A percentile compares a stretch with the other conserved stretches of the same genome.
phyloP scores from a whole-genome alignment of 2,329 filamentous ascomycete genomes.

The Tolypocladium tropicale region DNA sequence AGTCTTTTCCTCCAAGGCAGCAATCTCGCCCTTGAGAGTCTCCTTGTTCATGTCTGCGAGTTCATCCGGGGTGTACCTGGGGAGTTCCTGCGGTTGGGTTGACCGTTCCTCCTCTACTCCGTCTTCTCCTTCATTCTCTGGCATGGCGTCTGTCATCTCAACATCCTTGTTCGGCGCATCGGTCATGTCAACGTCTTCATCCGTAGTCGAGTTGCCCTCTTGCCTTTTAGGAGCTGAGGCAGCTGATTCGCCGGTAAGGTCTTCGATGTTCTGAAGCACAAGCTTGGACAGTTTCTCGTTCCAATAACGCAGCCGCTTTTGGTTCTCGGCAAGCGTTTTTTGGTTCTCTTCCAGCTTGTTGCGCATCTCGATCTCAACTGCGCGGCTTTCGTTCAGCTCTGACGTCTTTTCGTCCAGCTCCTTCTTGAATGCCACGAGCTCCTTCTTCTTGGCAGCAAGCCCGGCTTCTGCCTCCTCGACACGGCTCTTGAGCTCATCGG shows the following conservation, averaged over 20 bases:
- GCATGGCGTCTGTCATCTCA: slow-evolving; percentile 13
- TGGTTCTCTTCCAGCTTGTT: slow-evolving; percentile 97
- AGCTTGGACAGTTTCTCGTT: slow-evolving; percentile 83
- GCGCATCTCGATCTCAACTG: slow-evolving; percentile 92
- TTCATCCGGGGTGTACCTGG: slow-evolving; percentile 66
- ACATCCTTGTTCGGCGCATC: slow-evolving; percentile 15
- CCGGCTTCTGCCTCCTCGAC: slow-evolving; percentile 77
- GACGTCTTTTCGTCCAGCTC: slow-evolving; percentile 79
- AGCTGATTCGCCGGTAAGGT: slow-evolving; percentile 38
- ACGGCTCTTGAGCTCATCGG: slow-evolving; percentile 59
- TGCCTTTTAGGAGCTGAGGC: slow-evolving; percentile 15
- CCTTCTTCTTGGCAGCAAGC: slow-evolving; percentile 68
- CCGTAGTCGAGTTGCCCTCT: slow-evolving; percentile 12
- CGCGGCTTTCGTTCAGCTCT: slow-evolving; percentile 81
- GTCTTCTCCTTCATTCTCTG: slow-evolving; percentile 6
- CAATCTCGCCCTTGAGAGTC: slow-evolving; percentile 50
- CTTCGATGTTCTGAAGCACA: slow-evolving; percentile 67
- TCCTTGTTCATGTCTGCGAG: slow-evolving; percentile 56
- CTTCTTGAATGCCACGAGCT: slow-evolving; percentile 67
- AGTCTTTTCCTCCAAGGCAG: slow-evolving; percentile 56
- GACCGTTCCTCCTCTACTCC: slow-evolving; percentile 15
- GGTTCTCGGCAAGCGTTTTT: slow-evolving; percentile 77
- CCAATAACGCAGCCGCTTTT: slow-evolving; percentile 78
- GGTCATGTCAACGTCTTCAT: slow-evolving; percentile 23
- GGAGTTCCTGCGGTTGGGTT: slow-evolving; percentile 48